Percentiles rank a stretch among this genome's conserved stretches.
Conservation (phyloP, 1,284 basidiomycete genomes). For the Ustilago esculenta region DNA sequence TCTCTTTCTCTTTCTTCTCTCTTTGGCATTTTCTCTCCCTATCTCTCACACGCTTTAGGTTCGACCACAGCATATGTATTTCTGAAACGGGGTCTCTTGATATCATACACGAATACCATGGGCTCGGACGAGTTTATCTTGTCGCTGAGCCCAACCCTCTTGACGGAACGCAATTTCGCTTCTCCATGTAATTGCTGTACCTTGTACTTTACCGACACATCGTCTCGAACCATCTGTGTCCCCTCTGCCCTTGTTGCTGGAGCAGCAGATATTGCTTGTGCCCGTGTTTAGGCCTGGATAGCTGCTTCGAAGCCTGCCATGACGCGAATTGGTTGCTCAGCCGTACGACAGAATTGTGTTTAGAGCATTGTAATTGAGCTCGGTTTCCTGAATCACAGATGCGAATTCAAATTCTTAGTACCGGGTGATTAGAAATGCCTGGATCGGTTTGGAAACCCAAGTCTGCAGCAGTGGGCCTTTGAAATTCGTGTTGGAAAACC, state of each 20-base stretch:
- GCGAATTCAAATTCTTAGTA: too few relatives aligned
- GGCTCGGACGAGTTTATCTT: neutral
- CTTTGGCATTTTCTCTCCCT: neutral
- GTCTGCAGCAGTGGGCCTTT: neutral
- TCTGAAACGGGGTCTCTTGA: conserved; percentile 14
- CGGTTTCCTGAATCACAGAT: too few relatives aligned
- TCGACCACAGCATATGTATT: conserved; percentile 22
- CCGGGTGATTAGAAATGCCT: conserved; percentile 17
- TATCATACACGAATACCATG: conserved; percentile 40
- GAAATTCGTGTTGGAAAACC: too few relatives aligned
- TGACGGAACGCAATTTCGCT: conserved; percentile 21
- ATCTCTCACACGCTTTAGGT: neutral
- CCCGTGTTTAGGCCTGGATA: too few relatives aligned
- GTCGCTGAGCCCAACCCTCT: conserved; percentile 9
- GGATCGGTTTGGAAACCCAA: conserved; percentile 3
- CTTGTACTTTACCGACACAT: conserved; percentile 18
- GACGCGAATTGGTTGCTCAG: neutral
- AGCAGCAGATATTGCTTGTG: too few relatives aligned
- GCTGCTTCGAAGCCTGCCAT: too few relatives aligned
- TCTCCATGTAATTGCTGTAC: neutral
- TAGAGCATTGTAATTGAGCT: too few relatives aligned
- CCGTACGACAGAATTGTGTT: neutral
- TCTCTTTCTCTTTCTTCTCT: neutral
- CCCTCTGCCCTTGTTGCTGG: neutral
- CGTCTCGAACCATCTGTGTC: neutral